Evolutionary conservation across 176 grass and related monocot genomes (phyloP).

Genomic region (Thinopyrum elongatum): DNA sequence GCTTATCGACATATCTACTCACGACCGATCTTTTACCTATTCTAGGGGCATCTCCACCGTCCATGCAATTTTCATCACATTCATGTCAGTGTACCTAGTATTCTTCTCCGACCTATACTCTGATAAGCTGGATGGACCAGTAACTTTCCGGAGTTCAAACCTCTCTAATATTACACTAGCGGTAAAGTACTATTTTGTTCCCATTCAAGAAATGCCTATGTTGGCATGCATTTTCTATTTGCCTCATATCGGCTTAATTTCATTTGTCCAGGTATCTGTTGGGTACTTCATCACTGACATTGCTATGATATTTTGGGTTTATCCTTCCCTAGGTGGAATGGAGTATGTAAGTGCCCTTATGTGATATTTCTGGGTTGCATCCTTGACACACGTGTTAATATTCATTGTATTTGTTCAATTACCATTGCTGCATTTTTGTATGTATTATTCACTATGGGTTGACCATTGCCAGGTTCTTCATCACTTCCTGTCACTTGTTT

Average conservation of each 20-base stretch:
- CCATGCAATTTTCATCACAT: conserved; percentile 92
- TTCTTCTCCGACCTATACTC: conserved; percentile 90
- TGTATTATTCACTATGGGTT: conserved; percentile 13
- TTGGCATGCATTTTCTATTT: conserved; percentile 15
- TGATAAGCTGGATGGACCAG: conserved; percentile 67
- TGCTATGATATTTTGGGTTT: conserved; percentile 87
- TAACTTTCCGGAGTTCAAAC: conserved; percentile 77
- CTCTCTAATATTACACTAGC: conserved; percentile 83
- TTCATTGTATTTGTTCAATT: neutral
- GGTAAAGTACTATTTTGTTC: conserved; percentile 51
- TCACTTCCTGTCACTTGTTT: conserved; percentile 76
- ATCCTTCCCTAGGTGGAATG: conserved; percentile 88
- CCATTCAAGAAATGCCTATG: conserved; percentile 14
- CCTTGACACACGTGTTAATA: neutral
- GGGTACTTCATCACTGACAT: conserved; percentile 94
- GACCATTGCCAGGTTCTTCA: conserved; percentile 76
- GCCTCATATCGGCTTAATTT: conserved; percentile 21
- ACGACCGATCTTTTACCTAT: conserved; percentile 7
- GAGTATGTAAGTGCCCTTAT: conserved; percentile 84
- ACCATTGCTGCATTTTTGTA: neutral
- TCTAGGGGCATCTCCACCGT: conserved; percentile 93
- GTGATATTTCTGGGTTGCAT: conserved; percentile 11
- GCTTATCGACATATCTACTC: neutral
- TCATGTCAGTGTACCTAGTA: conserved; percentile 88
- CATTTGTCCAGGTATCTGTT: conserved; percentile 68